Evolutionary conservation across 352 stramenopile species (phyloP), one percentile per base, ranked within the genome.

Genomic region (Aphanomyces cochlioides): DNA sequence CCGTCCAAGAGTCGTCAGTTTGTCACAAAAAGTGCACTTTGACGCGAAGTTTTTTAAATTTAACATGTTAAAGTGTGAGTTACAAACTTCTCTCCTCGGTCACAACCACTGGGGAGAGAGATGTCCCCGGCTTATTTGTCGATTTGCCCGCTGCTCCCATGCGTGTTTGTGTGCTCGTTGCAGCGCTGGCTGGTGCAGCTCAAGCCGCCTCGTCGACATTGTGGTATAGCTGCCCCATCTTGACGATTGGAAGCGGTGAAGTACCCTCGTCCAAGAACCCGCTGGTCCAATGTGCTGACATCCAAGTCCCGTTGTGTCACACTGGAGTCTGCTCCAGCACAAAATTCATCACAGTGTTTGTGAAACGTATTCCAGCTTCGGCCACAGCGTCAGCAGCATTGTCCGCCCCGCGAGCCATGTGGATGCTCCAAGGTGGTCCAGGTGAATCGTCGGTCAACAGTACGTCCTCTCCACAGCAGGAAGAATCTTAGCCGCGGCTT

Each of bases 361-460:
- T 83, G 1, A 85, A 87, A 65, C 74, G 80, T 4, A 59, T 83
- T 4, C 64, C 47, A 10, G 77, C 78, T 28, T 28, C 28, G 28
- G 34, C 5, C n/a, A 67, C 48, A 41, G 17, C 19, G 56, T 37
- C 59, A 21, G 19, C 59, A 34, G 12, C 43, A n/a, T n/a, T 34
- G 28, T 58, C 53, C n/a, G 45, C 15, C 1, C 73, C 58, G 19
- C 41, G 57, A 50, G 41, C 43, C 5, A 17, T 67, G 19, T 57
- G 41, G 59, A 36, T 57, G 38, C 19, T 67, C 4, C 59, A 67
- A 67, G 59, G 59, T n/a, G 59, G 59, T 4, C 59, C 59, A 45
- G 59, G 59, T 37, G 41, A 43, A 38, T 41, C 59, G 13, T 67
- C 59, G 8, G 7, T 56, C 5, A 41, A 37, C 13, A 56, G 59